phyloP scores from a whole-genome alignment of 169 alveolate genomes.

The Ichthyophthirius multifiliis region DNA sequence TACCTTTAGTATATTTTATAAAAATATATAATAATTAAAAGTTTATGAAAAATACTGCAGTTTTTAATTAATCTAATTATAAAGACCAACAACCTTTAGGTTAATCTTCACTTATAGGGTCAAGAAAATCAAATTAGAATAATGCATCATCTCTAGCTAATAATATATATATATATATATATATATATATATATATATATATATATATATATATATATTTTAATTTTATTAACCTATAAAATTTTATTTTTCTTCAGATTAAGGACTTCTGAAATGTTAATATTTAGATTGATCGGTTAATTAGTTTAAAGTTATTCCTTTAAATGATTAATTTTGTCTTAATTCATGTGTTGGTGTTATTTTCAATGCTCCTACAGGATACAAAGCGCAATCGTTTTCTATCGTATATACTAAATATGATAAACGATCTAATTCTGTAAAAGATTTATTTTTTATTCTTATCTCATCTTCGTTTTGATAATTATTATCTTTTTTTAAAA shows the following conservation, averaged over 20 bases:
- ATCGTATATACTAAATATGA: slow-evolving; percentile 78
- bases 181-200: no score
- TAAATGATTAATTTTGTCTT: slow-evolving; percentile 73
- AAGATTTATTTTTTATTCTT: slow-evolving; percentile 39
- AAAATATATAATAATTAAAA: background rate
- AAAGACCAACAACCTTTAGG: slow-evolving; percentile 78
- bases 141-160: slow-evolving; percentile 71
- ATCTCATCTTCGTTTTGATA: slow-evolving; percentile 16
- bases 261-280: slow-evolving; percentile 72
- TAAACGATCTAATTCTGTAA: slow-evolving; percentile 78
- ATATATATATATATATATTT: no score
- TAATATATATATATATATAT: no score
- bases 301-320: slow-evolving; percentile 60
- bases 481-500: background rate
- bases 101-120: slow-evolving; percentile 60
- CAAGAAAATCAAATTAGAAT: slow-evolving; percentile 67
- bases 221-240: no score
- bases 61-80: slow-evolving; percentile 63
- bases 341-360: slow-evolving; percentile 79
- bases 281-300: slow-evolving; percentile 39
- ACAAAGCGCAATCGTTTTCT: slow-evolving; percentile 76
- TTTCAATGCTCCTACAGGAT: slow-evolving; percentile 78
- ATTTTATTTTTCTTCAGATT: slow-evolving; percentile 45
- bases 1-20: slow-evolving; percentile 15
- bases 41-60: background rate